Evolutionary conservation across 2,329 filamentous ascomycete species (phyloP).

Genomic region (Amauroascus verrucosus): DNA sequence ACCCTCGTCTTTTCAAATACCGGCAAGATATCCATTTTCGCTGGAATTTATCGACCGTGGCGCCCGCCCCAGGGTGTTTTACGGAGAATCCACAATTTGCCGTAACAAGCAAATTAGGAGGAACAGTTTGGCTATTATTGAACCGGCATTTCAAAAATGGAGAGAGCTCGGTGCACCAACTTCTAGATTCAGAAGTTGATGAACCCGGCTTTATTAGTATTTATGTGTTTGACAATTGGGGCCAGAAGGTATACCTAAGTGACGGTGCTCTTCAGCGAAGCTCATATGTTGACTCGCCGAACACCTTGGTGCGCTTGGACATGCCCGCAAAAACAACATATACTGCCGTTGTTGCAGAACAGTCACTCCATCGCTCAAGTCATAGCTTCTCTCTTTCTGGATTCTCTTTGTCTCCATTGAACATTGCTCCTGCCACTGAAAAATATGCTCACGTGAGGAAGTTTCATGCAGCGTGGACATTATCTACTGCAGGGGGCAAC

Average conservation of each 20-base stretch:
- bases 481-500: constrained; percentile 73
- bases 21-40: constrained; percentile 83
- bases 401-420: constrained; percentile 58
- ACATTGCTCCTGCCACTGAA: constrained; percentile 52
- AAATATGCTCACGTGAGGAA: constrained; percentile 51
- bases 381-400: constrained; percentile 84
- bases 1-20: constrained; percentile 67
- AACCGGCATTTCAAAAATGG: constrained; percentile 73
- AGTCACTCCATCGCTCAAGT: constrained; percentile 59
- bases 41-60: constrained; percentile 54
- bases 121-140: constrained; percentile 70
- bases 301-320: constrained; percentile 71
- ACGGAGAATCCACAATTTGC: constrained; percentile 54
- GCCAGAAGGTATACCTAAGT: constrained; percentile 61
- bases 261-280: constrained; percentile 62
- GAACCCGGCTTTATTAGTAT: constrained; percentile 77
- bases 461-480: constrained; percentile 60
- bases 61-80: constrained; percentile 61
- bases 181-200: constrained; percentile 29
- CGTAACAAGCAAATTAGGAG: constrained; percentile 44
- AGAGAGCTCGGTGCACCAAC: constrained; percentile 36
- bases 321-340: constrained; percentile 43
- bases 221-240: constrained; percentile 63
- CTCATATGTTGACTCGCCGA: constrained; percentile 88
- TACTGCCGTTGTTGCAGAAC: constrained; percentile 64